These are phyloP conservation scores for Suillus weaverae DNA, from an alignment of 768 basidiomycete genomes.

Conservation along the genomic window DNA sequence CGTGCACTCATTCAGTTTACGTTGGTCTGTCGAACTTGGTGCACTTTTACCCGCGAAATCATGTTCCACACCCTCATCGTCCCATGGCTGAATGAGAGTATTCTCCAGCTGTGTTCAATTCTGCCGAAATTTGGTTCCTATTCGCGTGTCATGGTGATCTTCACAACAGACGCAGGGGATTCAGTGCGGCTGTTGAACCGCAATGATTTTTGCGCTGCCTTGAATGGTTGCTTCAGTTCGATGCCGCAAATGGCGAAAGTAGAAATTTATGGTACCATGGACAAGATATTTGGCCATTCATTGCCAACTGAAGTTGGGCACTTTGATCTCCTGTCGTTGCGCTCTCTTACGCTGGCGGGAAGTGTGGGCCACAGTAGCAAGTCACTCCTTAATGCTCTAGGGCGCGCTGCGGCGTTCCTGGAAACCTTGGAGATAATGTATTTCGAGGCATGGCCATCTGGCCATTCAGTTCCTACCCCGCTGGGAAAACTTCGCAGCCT, in stretches of 20 bases:
- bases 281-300: background rate
- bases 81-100: slow-evolving; percentile 25
- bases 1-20: background rate
- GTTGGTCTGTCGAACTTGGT: background rate
- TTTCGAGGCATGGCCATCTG: background rate
- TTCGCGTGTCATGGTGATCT: background rate
- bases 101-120: background rate
- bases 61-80: slow-evolving; percentile 29
- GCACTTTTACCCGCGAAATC: slow-evolving; percentile 6
- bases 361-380: background rate
- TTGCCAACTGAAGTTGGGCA: background rate
- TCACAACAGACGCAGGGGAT: background rate
- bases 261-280: background rate
- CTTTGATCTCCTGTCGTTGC: background rate
- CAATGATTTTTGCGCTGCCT: background rate
- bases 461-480: background rate
- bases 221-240: background rate
- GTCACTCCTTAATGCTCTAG: background rate
- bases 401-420: background rate
- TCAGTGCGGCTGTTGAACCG: background rate
- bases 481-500: background rate
- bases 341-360: background rate
- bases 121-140: background rate
- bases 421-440: background rate
- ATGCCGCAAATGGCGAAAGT: background rate